These are phyloP conservation scores for Lanmaoa rubissima DNA, from an alignment of 768 basidiomycete species.

Conservation along the genomic window DNA sequence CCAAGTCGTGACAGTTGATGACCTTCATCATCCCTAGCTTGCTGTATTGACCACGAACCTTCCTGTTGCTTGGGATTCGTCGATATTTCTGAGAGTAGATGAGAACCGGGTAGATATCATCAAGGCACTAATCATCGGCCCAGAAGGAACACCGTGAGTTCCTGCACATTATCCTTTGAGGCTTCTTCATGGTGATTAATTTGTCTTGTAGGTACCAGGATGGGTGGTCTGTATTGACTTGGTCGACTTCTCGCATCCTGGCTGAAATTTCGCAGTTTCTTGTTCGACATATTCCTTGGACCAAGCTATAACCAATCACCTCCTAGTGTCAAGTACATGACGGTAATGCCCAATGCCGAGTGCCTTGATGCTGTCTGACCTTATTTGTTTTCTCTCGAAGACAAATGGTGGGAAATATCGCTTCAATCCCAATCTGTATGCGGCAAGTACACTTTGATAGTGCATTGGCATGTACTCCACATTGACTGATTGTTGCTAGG, in stretches of 20 bases:
- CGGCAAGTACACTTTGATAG: conserved; percentile 44
- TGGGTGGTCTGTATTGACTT: conserved; percentile 63
- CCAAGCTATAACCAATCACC: conserved; percentile 86
- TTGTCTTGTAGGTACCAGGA: conserved; percentile 68
- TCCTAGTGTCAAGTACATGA: conserved; percentile 71
- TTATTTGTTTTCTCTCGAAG: conserved; percentile 33
- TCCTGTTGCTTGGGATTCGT: conserved; percentile 94
- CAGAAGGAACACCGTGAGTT: conserved; percentile 88
- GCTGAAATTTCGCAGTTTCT: conserved; percentile 40
- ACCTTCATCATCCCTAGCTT: conserved; percentile 49
- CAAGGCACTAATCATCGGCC: conserved; percentile 89
- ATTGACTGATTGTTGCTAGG: conserved; percentile 41
- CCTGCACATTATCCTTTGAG: background rate
- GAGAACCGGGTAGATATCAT: conserved; percentile 90
- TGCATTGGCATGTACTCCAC: background rate
- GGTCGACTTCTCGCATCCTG: background rate
- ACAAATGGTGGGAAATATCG: conserved; percentile 87
- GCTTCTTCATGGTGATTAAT: background rate
- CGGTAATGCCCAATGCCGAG: conserved; percentile 31
- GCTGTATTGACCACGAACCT: conserved; percentile 92
- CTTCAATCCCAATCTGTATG: conserved; percentile 94
- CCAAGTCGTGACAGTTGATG: background rate
- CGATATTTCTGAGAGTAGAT: conserved; percentile 90
- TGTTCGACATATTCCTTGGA: conserved; percentile 94
- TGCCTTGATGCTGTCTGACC: conserved; percentile 11